Evolutionary conservation across 768 basidiomycete species (phyloP).

Genomic region (Inosperma sp.): DNA sequence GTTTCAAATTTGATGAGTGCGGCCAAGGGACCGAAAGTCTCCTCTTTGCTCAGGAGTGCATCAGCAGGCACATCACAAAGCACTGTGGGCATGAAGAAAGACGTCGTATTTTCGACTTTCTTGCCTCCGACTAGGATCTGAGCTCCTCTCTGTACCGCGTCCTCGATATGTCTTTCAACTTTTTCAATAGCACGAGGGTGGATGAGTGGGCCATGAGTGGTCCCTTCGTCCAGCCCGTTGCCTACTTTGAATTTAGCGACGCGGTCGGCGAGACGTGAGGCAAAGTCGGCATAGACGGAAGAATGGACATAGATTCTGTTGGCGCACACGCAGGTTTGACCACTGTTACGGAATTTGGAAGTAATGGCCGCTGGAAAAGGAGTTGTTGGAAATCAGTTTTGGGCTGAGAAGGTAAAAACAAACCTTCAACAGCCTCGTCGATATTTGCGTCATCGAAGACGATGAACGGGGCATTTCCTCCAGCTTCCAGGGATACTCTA

Average conservation of each 20-base stretch:
- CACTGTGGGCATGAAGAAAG: conserved; percentile 86
- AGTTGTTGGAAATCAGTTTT: neutral
- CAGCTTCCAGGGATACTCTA: conserved; percentile 78
- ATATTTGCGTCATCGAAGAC: conserved; percentile 96
- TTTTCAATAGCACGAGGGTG: conserved; percentile 83
- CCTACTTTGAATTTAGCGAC: conserved; percentile 86
- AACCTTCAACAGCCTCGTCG: conserved; percentile 84
- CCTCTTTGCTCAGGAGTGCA: conserved; percentile 69
- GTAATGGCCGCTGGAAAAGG: conserved; percentile 51
- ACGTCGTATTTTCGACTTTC: conserved; percentile 31
- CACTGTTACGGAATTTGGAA: conserved; percentile 76
- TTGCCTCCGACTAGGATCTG: conserved; percentile 89
- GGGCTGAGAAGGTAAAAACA: conserved; percentile 5
- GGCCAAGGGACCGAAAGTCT: conserved; percentile 94
- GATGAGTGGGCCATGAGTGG: conserved; percentile 93
- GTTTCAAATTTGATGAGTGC: conserved; percentile 87
- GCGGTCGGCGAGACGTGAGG: conserved; percentile 76
- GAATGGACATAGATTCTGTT: conserved; percentile 94
- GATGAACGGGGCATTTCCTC: conserved; percentile 95
- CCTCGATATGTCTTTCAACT: conserved; percentile 79
- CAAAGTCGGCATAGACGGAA: conserved; percentile 87
- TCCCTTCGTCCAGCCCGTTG: conserved; percentile 73
- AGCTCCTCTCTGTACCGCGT: conserved; percentile 82
- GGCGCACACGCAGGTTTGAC: conserved; percentile 84
- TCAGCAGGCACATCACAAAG: conserved; percentile 74